Percentiles rank a stretch among this genome's conserved stretches.
These are phyloP conservation scores for Guillardia theta DNA, from an alignment of 78 protist genomes.

Conservation along the genomic window DNA sequence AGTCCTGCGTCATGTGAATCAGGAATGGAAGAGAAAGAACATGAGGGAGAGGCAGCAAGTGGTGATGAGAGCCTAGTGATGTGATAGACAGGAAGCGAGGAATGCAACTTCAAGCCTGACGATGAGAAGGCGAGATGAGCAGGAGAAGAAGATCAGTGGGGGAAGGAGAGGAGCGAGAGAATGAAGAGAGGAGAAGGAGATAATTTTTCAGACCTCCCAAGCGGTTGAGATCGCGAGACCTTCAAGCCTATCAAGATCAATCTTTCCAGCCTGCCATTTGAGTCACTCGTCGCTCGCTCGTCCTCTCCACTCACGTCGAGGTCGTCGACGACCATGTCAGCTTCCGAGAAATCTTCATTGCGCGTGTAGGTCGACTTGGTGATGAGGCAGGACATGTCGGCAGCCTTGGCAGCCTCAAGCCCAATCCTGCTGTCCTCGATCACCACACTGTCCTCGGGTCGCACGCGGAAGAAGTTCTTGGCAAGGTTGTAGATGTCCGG, in stretches of 20 bases:
- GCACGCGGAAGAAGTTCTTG: not conserved
- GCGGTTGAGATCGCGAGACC: not conserved
- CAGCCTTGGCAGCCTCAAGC: not conserved
- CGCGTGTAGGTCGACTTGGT: not conserved
- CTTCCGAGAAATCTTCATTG: not conserved
- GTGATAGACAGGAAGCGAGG: not conserved
- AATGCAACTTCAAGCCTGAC: not conserved
- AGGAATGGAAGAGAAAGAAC: not conserved
- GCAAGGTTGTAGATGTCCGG: not conserved
- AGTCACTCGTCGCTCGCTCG: not conserved
- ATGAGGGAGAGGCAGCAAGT: not conserved
- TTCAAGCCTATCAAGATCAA: not conserved
- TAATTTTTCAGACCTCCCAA: too few species aligned
- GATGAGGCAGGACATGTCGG: not conserved
- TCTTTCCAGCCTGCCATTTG: not conserved
- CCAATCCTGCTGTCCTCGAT: constrained; percentile 3
- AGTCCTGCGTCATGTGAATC: not conserved
- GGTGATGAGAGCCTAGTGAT: not conserved
- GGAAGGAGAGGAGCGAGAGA: too few species aligned
- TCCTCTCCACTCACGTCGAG: not conserved
- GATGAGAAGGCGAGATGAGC: not conserved
- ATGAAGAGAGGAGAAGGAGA: too few species aligned
- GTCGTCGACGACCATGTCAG: not conserved
- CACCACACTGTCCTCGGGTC: not conserved
- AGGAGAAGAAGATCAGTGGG: not conserved